Base-by-base conservation (phyloP, 805 yeast species). In the Clavispora asparagi region DNA sequence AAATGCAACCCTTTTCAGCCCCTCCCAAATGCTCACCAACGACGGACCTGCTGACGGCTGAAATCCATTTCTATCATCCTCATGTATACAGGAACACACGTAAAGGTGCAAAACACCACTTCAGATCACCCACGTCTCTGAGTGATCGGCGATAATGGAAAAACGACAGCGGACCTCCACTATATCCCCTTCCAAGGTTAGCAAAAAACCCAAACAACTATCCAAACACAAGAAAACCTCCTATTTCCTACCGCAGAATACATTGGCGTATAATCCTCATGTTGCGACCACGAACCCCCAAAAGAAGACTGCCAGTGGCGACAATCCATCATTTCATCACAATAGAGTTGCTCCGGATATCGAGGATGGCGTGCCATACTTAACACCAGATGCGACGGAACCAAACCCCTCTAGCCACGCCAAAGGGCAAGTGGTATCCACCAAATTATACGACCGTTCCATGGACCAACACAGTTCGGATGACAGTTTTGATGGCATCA, bases 401-500 rank as follows among this genome's bases (percentile, higher is more conserved):
- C 31, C 37, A 4, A 17, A 7, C 13, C 25, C 37, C 13, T 16
- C 25, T 7, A 17, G 16, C 25, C 16, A 42, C 40, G n/a, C 44
- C 46, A 17, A 50, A 52, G 52, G 51, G 23, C 43, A 44, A 33
- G 37, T 33, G 23, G 25, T 10, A 9, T 33, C 37, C 3, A 33
- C 37, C 6, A 33, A 33, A 39, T 50, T 4, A 33, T 37, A 37
- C 17, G 40, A 37, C 50, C n/a, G 47, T 30, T 48, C 57, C 26
- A 37, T 44, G 25, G 65, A 62, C 16, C 59, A 54, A 25, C 73
- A 67, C 44, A 64, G 71, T 46, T 69, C 75, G 0, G 76, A 71
- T 45, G 76, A 71, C 42, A 68, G 73, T 46, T 70, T 67, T 48
- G 76, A 71, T 38, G 75, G 76, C 1, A 61, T 71, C 29, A 58